Percentiles rank a stretch among this genome's conserved stretches.
Conservation (phyloP, 208 protist genomes). For the Naegleria fowleri region DNA sequence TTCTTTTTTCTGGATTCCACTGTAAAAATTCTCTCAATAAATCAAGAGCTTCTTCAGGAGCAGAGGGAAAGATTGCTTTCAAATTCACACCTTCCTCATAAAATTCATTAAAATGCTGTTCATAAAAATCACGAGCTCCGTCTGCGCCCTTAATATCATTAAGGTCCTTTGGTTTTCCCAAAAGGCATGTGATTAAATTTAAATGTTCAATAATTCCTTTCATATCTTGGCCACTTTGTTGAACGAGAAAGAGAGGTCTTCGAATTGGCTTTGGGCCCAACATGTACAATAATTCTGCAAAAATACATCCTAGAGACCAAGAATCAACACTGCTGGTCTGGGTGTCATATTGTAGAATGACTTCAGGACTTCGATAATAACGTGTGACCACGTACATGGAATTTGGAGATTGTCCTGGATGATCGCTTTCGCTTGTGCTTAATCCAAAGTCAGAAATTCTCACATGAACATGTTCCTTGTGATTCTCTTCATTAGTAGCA, state of each 20-base stretch:
- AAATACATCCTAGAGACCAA: background rate
- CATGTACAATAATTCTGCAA: conserved; percentile 1
- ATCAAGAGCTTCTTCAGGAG: background rate
- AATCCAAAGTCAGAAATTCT: background rate
- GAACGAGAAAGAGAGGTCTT: background rate
- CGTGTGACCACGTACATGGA: background rate
- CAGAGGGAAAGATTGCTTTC: background rate
- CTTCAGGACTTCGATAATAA: background rate
- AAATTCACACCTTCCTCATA: background rate
- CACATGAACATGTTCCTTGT: background rate
- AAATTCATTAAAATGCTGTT: background rate
- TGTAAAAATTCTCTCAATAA: background rate
- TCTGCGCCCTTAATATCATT: background rate
- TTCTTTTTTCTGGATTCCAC: conserved; percentile 9
- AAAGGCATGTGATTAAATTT: background rate
- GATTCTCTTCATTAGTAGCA: conserved; percentile 48
- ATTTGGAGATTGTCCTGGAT: background rate
- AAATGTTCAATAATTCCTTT: background rate
- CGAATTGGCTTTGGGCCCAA: background rate
- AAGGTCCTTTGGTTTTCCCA: background rate
- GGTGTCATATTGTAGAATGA: background rate
- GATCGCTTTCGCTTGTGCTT: background rate
- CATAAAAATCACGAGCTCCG: background rate
- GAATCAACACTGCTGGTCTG: background rate
- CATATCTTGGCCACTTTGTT: background rate